phyloP scores from a whole-genome alignment of 1,284 basidiomycete genomes.

The Tetrapyrgos nigripes region DNA sequence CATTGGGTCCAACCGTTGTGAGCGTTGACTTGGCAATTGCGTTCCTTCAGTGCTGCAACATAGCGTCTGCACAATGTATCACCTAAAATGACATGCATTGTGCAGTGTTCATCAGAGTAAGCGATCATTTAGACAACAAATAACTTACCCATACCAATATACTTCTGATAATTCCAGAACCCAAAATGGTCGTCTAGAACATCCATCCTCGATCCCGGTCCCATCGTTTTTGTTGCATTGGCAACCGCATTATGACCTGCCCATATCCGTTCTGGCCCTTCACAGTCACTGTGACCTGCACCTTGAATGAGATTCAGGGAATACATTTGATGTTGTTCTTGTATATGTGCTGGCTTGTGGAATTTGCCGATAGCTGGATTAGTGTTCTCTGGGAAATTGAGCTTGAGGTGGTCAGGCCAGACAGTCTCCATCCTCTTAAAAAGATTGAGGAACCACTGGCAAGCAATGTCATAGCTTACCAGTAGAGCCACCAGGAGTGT shows the following conservation, averaged over 20 bases:
- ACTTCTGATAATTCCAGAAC: background rate
- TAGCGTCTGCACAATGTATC: background rate
- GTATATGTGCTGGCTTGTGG: constrained; percentile 20
- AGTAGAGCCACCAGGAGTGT: background rate
- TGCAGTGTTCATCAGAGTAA: background rate
- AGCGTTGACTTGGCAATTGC: background rate
- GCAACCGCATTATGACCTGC: constrained; percentile 10
- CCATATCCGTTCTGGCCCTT: constrained; percentile 19
- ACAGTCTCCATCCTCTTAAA: background rate
- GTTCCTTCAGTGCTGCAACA: background rate
- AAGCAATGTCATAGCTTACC: background rate
- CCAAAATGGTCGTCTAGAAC: constrained; percentile 18
- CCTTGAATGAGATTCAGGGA: constrained; percentile 14
- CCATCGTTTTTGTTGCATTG: constrained; percentile 20
- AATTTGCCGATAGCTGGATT: constrained; percentile 18
- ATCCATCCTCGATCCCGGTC: constrained; percentile 15
- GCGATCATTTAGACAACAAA: background rate
- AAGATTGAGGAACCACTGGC: background rate
- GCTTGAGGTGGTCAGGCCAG: background rate
- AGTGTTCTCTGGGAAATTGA: background rate
- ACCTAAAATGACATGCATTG: background rate
- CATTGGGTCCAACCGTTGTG: background rate
- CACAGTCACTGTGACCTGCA: constrained; percentile 19
- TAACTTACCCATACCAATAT: background rate
- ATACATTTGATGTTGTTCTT: constrained; percentile 8